Base-by-base conservation (phyloP, 2,329 filamentous ascomycete species). In the Aotearoamyces nothofagi region DNA sequence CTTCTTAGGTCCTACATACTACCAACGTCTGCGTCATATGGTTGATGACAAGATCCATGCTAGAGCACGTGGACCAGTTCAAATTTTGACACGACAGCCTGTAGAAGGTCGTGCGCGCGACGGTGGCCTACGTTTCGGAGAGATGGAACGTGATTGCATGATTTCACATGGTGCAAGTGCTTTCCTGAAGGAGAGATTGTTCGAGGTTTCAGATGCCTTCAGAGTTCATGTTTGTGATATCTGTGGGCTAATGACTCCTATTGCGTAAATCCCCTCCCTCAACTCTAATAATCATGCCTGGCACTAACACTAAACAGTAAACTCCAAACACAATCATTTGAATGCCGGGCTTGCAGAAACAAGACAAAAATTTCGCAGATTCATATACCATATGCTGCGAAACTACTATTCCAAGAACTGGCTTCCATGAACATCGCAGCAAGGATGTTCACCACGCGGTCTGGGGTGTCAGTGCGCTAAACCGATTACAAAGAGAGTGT, bases 91-190 rank as follows among this genome's bases (percentile, higher is more conserved):
- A 3, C 69, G 92, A 33, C 90, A 98, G 56, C 90, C 90, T 11
- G 90, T 98, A 9, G 90, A 98, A 59, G 90, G 90, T 78, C 81
- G 92, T 71, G 90, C 90, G 3, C 68, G 92, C 57, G 92, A 98
- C 52, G 90, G 90, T 68, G 90, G 90, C 63, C 69, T 98, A 24
- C 87, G 92, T 52, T 98, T 98, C 72, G 90, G 90, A 75, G 90
- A 98, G 66, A 98, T 98, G 90, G 92, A 98, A 59, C 87, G 92
- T 61, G 92, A 98, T 71, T 98, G 90, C 55, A 98, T 98, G 90
- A 98, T 98, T 62, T 84, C 92, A n/a, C 92, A 98, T 53, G 90
- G 90, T 51, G 90, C 92, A 3, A 87, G 83, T 31, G 78, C 86
- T 2, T 98, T 98, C 69, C 60, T 98, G 50, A 98, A 98, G 61